A percentile compares a stretch with the other conserved stretches of the same genome.
Evolutionary conservation across 2,329 filamentous ascomycete species (phyloP).

Genomic region (Penicillium concentricum): DNA sequence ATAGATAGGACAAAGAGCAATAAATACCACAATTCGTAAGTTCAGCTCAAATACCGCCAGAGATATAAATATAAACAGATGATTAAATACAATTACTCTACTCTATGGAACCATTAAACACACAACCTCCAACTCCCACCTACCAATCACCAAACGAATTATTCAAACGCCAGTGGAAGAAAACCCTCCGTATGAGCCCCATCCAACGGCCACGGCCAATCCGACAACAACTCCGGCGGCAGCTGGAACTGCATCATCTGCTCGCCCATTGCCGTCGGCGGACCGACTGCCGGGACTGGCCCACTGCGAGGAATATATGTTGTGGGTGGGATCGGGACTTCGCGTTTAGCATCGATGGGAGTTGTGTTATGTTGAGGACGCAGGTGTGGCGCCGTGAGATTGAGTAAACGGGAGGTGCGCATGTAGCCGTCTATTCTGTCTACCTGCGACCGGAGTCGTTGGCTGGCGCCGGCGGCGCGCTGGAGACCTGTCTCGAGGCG

Average conservation of each 20-base stretch:
- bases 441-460: constrained; percentile 43
- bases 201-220: constrained; percentile 43
- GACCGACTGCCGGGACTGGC: constrained; percentile 1
- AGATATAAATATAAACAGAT: background rate
- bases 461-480: constrained; percentile 40
- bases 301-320: constrained; percentile 9
- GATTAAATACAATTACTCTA: constrained; percentile 1
- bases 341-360: constrained; percentile 5
- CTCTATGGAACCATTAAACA: background rate
- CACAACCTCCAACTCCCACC: background rate
- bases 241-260: constrained; percentile 40
- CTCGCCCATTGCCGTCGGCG: constrained; percentile 13
- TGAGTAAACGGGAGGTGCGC: constrained; percentile 24
- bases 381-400: constrained; percentile 9
- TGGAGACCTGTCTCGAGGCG: constrained; percentile 45
- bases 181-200: constrained; percentile 23
- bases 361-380: constrained; percentile 9
- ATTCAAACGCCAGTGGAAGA: constrained; percentile 26
- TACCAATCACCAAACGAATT: background rate
- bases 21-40: background rate
- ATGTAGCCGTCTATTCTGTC: constrained; percentile 48
- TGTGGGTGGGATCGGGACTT: constrained; percentile 6
- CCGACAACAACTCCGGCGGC: constrained; percentile 41
- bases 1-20: background rate
- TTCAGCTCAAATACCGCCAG: background rate